Conservation (phyloP, 306 rosid genomes). For the Cucurbita ficifolia region DNA sequence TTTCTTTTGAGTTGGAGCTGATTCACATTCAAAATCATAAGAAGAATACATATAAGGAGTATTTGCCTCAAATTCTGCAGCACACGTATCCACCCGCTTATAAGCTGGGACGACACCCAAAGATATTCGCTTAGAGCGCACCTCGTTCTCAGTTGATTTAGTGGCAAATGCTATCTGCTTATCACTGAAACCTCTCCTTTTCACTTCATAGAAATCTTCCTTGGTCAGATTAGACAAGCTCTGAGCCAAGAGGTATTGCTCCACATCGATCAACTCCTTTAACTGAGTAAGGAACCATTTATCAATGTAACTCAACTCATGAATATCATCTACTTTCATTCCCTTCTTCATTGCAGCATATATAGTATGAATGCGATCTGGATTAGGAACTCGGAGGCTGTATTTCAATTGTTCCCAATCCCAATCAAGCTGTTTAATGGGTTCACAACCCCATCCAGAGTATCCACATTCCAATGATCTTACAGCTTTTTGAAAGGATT, state of each 20-base stretch:
- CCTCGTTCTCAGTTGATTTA: conserved; percentile 66
- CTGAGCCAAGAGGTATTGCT: conserved; percentile 48
- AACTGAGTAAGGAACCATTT: conserved; percentile 87
- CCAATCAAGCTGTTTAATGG: conserved; percentile 63
- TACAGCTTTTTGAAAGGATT: conserved; percentile 89
- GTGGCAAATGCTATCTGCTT: conserved; percentile 91
- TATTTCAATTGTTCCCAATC: conserved; percentile 85
- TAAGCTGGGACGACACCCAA: conserved; percentile 66
- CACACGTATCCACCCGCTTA: conserved; percentile 95
- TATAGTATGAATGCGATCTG: conserved; percentile 77
- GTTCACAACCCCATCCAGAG: conserved; percentile 82
- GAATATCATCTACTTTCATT: conserved; percentile 70
- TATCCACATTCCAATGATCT: conserved; percentile 80
- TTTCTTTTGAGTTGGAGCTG: conserved; percentile 66
- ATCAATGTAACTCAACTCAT: conserved; percentile 69
- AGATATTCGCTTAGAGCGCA: conserved; percentile 48
- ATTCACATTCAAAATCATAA: conserved; percentile 92
- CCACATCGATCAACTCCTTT: conserved; percentile 75
- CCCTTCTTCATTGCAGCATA: conserved; percentile 97
- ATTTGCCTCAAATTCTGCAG: conserved; percentile 99
- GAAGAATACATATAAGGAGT: conserved; percentile 99
- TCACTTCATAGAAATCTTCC: conserved; percentile 69
- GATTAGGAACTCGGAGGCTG: conserved; percentile 82
- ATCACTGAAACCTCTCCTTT: conserved; percentile 93
- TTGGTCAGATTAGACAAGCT: conserved; percentile 46